Evolutionary conservation across 2,329 filamentous ascomycete species (phyloP).

Genomic region (Reticulascus tulasneorum): DNA sequence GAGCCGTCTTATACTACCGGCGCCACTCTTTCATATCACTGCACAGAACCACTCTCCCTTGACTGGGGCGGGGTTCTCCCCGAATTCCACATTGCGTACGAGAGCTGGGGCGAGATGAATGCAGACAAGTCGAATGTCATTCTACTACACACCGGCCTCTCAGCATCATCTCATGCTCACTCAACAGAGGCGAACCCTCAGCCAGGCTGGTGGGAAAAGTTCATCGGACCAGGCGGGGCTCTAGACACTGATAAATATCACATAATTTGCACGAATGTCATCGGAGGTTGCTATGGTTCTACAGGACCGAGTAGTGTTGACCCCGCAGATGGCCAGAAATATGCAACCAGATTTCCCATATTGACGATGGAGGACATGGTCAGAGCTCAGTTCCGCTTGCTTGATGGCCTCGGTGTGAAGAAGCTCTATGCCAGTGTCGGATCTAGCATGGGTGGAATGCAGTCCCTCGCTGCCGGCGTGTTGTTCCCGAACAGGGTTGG

Average conservation of each 20-base stretch:
- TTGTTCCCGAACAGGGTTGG: conserved; percentile 79
- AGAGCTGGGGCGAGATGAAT: conserved; percentile 85
- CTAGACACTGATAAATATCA: conserved; percentile 91
- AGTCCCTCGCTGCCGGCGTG: conserved; percentile 81
- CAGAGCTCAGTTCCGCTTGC: conserved; percentile 83
- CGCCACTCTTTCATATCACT: conserved; percentile 74
- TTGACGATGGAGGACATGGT: conserved; percentile 98
- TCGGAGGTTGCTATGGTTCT: conserved; percentile 93
- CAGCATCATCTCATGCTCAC: conserved; percentile 94
- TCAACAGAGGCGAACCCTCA: conserved; percentile 84
- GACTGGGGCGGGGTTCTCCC: conserved; percentile 95
- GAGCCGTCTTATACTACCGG: conserved; percentile 94
- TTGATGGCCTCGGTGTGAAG: conserved; percentile 72
- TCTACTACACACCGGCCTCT: conserved; percentile 87
- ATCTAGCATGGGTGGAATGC: conserved; percentile 98
- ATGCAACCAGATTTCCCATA: conserved; percentile 93
- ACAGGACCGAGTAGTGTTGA: conserved; percentile 88
- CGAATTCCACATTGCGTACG: conserved; percentile 86
- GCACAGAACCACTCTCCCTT: conserved; percentile 68
- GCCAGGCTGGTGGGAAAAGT: conserved; percentile 98
- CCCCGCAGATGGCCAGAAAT: conserved; percentile 80
- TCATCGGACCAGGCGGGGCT: conserved; percentile 82
- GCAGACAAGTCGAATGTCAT: conserved; percentile 81
- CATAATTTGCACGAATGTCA: conserved; percentile 92
- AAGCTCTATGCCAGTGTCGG: conserved; percentile 90